These are phyloP conservation scores for Notholithocarpus densiflorus DNA, from an alignment of 306 rosid genomes.

Conservation along the genomic window DNA sequence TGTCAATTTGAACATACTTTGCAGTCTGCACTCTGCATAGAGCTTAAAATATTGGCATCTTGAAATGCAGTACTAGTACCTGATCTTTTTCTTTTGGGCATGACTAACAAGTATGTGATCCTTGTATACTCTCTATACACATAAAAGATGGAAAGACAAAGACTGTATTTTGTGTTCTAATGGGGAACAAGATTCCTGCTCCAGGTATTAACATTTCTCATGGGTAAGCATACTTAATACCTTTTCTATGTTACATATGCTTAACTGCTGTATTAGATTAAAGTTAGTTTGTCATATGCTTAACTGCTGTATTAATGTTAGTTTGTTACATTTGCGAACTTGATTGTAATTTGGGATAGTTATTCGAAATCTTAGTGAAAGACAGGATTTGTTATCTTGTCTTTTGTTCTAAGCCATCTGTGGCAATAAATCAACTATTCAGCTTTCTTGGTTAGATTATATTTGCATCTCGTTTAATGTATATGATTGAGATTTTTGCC, in stretches of 20 bases:
- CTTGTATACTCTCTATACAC: slow-evolving; percentile 76
- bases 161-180: slow-evolving; percentile 75
- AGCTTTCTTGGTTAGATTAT: neutral
- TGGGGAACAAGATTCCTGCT: slow-evolving; percentile 84
- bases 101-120: slow-evolving; percentile 70
- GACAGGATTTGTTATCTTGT: too few species aligned
- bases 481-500: neutral
- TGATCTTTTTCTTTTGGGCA: slow-evolving; percentile 44
- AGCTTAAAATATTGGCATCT: neutral
- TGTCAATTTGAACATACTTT: neutral
- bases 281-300: neutral
- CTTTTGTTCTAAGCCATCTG: too few species aligned
- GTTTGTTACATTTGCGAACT: neutral
- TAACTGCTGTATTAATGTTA: neutral
- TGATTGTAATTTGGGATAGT: neutral
- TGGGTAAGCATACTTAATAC: slow-evolving; percentile 53
- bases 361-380: too few species aligned
- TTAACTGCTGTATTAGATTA: neutral
- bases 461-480: neutral
- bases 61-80: neutral
- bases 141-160: slow-evolving; percentile 87
- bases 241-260: neutral
- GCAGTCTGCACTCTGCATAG: neutral
- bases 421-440: neutral
- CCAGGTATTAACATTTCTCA: slow-evolving; percentile 93